Evolutionary conservation across 345 rosid species (phyloP), one percentile per base, ranked within the genome.

Genomic region (Lepidium aucheri): DNA sequence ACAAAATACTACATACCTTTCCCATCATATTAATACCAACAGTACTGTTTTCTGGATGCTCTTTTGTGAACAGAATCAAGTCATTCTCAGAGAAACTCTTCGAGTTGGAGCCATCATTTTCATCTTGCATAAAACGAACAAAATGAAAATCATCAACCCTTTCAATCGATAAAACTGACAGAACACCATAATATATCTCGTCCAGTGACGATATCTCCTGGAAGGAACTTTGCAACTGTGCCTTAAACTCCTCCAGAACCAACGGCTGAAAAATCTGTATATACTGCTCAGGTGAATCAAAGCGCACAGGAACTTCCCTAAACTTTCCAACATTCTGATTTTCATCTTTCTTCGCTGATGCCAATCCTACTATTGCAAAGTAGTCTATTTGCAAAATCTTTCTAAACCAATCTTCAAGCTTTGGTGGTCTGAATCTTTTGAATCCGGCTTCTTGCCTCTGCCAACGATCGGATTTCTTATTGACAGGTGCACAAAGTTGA

Each of bases 171-270:
- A 94, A 64, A 67, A 90, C 92, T 47, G 99, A 94, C 26, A 94
- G 59, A 75, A 63, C 75, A 22, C 99, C 95, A 73, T 69, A 86
- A 68, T 80, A 85, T 67, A 86, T 76, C 36, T 94, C 97, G 45
- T 85, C 97, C 88, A 76, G 76, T 39, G 99, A 88, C 34, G 96
- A 86, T 81, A 85, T 79, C 73, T 90, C 97, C 58, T 80, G 77
- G 73, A 82, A 94, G 68, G 89, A 86, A 81, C 84, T 85, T 60
- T 82, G 80, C 53, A 94, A 75, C 74, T 94, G 99, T 59, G 99
- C 99, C 79, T 86, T 94, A 65, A 94, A 94, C 82, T 94, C 99
- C 81, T 94, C 96, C 73, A 94, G 70, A 68, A 94, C 90, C 75
- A 94, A 80, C 6, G 99, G 99, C 61, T 83, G 92, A 63, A 90